Base-by-base conservation (phyloP, 1,284 basidiomycete genomes). In the Marasmius fiardii region DNA sequence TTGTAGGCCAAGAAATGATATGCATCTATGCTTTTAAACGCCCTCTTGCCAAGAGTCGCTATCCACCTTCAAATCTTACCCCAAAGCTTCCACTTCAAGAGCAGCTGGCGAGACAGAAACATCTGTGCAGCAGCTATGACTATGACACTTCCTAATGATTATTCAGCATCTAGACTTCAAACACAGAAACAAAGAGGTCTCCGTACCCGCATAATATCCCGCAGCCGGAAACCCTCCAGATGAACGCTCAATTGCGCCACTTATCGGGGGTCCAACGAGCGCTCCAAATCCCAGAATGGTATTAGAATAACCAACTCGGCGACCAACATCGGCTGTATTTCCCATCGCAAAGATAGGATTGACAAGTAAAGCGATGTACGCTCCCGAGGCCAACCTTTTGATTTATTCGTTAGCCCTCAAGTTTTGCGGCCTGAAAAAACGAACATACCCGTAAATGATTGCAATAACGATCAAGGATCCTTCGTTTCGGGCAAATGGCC, bases 191-290 rank as follows among this genome's bases (percentile, higher is more conserved):
- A 14, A 3, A 11, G n/a, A 37, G 4, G n/a, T n/a, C n/a, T n/a
- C 23, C 28, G 50, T 39, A 73, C 76, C 76, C 53, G 77, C 77
- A 55, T 76, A 78, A 24, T 71, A 62, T 1, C 77, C 77, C 3
- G 76, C 75, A n/a, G 58, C 62, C n/a, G 63, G 62, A 60, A 68
- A 78, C 3, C 64, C 62, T 6, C 67, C 68, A 1, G 74, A 70
- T 0, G 65, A 58, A 14, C 58, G 59, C 43, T 67, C 65, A 58
- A 79, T 77, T 0, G 75, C 74, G 14, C 77, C 77, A 4, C 73
- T 74, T 51, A 79, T 76, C 0, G 77, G 77, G 23, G 77, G 75
- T 2, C 77, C 77, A 10, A 68, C 69, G 14, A 79, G 63, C 1
- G 74, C 73, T 10, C 75, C 76, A 37, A 76, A 48, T 0, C 74